Conservation (phyloP, 805 yeast species). For the Alloascoidea africana region DNA sequence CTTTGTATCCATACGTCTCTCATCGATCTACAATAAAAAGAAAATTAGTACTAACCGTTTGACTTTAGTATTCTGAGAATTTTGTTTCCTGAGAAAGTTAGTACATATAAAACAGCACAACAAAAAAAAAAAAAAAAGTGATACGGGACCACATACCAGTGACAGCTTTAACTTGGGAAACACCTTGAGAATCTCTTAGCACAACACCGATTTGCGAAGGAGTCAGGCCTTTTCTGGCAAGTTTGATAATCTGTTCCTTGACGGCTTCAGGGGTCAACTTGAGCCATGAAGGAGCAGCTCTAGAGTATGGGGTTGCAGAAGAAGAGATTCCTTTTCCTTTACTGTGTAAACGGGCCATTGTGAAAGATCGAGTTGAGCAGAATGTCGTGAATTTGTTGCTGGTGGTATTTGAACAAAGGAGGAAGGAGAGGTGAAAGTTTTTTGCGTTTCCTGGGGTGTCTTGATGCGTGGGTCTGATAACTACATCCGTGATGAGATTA, state of each 20-base stretch:
- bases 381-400: too few relatives aligned
- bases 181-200: conserved; percentile 99
- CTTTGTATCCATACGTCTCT: too few relatives aligned
- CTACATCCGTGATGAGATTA: too few relatives aligned
- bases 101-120: too few relatives aligned
- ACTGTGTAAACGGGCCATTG: conserved; percentile 99
- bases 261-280: conserved; percentile 90
- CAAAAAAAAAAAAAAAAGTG: too few relatives aligned
- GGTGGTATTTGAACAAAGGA: background rate
- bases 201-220: conserved; percentile 99
- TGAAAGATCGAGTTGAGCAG: conserved; percentile 32
- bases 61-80: conserved; percentile 97
- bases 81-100: conserved; percentile 61
- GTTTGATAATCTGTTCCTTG: conserved; percentile 96
- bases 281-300: conserved; percentile 99
- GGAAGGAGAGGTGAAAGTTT: background rate
- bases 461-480: too few relatives aligned
- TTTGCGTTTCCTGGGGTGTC: too few relatives aligned
- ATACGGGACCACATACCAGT: conserved; percentile 71
- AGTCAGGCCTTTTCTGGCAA: conserved; percentile 99
- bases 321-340: conserved; percentile 98
- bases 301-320: conserved; percentile 98
- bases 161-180: conserved; percentile 90
- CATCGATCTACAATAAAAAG: background rate
- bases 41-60: conserved; percentile 42